Base-by-base conservation (phyloP, 1,284 basidiomycete species). In the Volvariella volvacea region DNA sequence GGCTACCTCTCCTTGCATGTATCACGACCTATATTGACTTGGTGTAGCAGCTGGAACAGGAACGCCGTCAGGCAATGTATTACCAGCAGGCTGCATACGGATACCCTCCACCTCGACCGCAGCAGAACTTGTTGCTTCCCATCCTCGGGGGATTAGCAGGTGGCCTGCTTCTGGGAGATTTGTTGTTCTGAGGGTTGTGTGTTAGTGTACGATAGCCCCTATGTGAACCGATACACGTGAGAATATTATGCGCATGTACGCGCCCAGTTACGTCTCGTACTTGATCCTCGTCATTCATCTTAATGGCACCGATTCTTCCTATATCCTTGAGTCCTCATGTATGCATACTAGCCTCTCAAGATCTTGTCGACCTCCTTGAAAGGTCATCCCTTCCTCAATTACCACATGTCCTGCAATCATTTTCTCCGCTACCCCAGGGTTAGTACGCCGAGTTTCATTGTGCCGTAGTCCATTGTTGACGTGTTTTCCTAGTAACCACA, bases 351-450 rank as follows among this genome's bases (percentile, higher is more conserved):
- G 69, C 80, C 2, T 87, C 86, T 2, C 70, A 73, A 36, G 87
- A 90, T 63, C 73, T 90, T 22, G 63, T 66, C 40, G 71, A 77
- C 20, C 67, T 88, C 31, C 63, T 90, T 38, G 60, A 67, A 31
- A 57, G 68, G 2, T 70, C 78, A 6, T 73, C 74, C 0, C 63
- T 90, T 10, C 87, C 87, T 1, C 68, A 79, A 20, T 62, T 90
- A 14, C 76, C 78, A 21, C 70, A 83, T 52, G 74, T 90, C 41
- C 68, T 90, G 16, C 86, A 89, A 57, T 86, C 85, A 6, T 90
- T 90, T 56, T 85, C 86, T 2, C 87, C 88, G n/a, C 66, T 90
- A 43, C 79, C 84, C 2, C 79, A 87, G 71, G 83, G 87, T 85
- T 61, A 53, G 39, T 33, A 38, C 30, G 15, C 43, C 21, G 40